Conservation (phyloP, 2,329 filamentous ascomycete genomes). For the Catunica adiposa region DNA sequence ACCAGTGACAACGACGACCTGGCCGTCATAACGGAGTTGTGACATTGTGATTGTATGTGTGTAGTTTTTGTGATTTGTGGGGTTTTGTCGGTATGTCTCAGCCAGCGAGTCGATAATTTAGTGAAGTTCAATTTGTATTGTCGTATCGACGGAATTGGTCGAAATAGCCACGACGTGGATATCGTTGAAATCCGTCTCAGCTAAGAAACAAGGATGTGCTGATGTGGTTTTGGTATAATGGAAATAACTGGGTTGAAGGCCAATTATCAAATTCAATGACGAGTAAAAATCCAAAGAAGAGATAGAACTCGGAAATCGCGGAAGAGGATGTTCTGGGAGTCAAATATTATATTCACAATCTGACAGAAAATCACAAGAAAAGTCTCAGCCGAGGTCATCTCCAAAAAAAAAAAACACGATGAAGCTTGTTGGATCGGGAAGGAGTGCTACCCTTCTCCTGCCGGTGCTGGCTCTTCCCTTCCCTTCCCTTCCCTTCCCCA, state of each 20-base stretch:
- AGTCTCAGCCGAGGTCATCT: neutral
- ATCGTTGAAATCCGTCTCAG: too few relatives aligned
- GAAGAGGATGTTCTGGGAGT: neutral
- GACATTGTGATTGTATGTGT: constrained; percentile 30
- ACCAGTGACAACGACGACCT: constrained; percentile 69
- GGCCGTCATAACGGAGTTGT: constrained; percentile 65
- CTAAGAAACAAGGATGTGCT: too few relatives aligned
- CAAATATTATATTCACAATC: too few relatives aligned
- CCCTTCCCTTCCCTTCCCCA: neutral
- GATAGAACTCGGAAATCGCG: neutral
- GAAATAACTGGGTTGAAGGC: neutral
- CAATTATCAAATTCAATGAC: neutral
- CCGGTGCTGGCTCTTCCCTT: neutral
- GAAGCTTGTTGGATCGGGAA: neutral
- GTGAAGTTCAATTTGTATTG: too few relatives aligned
- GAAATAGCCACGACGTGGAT: too few relatives aligned
- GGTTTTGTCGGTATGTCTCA: neutral
- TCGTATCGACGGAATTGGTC: too few relatives aligned
- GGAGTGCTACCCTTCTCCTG: neutral
- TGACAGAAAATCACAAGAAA: neutral
- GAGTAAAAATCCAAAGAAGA: too few relatives aligned
- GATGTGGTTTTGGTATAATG: too few relatives aligned
- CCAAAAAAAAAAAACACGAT: neutral
- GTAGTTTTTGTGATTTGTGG: neutral
- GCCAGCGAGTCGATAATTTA: neutral